Percentiles rank a stretch among this genome's conserved stretches.
These are phyloP conservation scores for Eragrostis tef DNA, from an alignment of 202 grass and related monocot species.

Conservation along the genomic window DNA sequence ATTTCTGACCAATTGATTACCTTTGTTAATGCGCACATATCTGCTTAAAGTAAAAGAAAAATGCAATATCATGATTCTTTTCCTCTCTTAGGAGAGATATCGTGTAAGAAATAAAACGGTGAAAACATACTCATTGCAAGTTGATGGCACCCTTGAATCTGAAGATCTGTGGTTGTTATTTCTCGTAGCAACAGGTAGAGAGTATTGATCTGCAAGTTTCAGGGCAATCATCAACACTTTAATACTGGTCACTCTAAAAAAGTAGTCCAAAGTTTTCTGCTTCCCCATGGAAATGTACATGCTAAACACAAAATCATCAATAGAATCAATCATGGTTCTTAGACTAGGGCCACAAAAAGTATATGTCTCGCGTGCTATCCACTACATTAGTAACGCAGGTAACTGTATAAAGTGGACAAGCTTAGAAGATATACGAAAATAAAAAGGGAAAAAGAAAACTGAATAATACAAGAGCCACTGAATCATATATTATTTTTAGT, in stretches of 20 bases:
- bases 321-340: not conserved
- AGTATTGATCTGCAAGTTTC: constrained; percentile 62
- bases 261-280: not conserved
- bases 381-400: not conserved
- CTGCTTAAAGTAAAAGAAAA: constrained; percentile 43
- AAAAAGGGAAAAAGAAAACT: not conserved
- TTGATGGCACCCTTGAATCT: constrained; percentile 49
- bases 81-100: constrained; percentile 24
- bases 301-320: not conserved
- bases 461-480: not conserved
- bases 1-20: constrained; percentile 88
- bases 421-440: not conserved
- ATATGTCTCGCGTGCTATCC: not conserved
- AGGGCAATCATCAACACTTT: constrained; percentile 18
- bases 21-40: constrained; percentile 81
- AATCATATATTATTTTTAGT: constrained; percentile 14
- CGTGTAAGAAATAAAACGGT: constrained; percentile 26
- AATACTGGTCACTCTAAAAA: constrained; percentile 26
- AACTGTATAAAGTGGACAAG: not conserved
- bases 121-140: constrained; percentile 67
- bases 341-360: constrained; percentile 24
- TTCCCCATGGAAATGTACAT: constrained; percentile 27
- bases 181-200: constrained; percentile 38
- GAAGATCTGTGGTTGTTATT: constrained; percentile 45
- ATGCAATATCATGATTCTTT: not conserved